Percentiles rank a stretch among this genome's conserved stretches.
phyloP scores from a whole-genome alignment of 352 stramenopile genomes.

The Discostella stelligera region DNA sequence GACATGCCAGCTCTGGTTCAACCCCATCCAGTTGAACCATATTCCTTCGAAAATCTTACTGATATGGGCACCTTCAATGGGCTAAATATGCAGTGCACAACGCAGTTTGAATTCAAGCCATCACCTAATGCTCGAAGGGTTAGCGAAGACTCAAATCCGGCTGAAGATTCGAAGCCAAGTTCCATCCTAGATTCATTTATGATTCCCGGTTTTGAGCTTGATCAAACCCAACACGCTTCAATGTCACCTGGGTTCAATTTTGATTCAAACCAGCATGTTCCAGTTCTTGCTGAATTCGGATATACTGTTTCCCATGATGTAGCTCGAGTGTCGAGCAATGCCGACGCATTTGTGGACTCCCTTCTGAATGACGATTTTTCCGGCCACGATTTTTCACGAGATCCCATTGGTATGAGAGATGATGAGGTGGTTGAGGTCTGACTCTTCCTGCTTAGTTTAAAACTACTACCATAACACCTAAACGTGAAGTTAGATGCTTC shows the following conservation, averaged over 20 bases:
- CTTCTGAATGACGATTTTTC: slow-evolving; percentile 14
- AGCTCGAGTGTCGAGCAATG: slow-evolving; percentile 5
- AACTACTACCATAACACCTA: too few species aligned
- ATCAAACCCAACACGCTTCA: slow-evolving; percentile 10
- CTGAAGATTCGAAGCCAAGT: slow-evolving; percentile 10
- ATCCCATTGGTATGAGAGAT: slow-evolving; percentile 8
- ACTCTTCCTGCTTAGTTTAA: background rate
- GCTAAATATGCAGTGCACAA: background rate
- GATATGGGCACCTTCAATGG: slow-evolving; percentile 6
- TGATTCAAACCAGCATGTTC: slow-evolving; percentile 7
- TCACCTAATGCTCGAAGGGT: slow-evolving; percentile 17
- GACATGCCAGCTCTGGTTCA: slow-evolving; percentile 2
- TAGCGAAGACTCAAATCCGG: slow-evolving; percentile 13
- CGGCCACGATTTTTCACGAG: slow-evolving; percentile 8
- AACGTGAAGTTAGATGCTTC: too few species aligned
- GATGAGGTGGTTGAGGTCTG: slow-evolving; percentile 13
- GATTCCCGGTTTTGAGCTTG: slow-evolving; percentile 7
- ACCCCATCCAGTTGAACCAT: background rate
- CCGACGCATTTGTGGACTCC: slow-evolving; percentile 25
- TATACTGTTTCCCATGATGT: background rate
- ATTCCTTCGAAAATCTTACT: slow-evolving; percentile 7
- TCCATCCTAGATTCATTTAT: background rate
- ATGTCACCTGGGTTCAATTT: slow-evolving; percentile 6
- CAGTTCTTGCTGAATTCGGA: slow-evolving; percentile 4
- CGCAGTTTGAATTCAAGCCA: slow-evolving; percentile 18